phyloP scores from a whole-genome alignment of 257 asterid species.

The Phtheirospermum japonicum region DNA sequence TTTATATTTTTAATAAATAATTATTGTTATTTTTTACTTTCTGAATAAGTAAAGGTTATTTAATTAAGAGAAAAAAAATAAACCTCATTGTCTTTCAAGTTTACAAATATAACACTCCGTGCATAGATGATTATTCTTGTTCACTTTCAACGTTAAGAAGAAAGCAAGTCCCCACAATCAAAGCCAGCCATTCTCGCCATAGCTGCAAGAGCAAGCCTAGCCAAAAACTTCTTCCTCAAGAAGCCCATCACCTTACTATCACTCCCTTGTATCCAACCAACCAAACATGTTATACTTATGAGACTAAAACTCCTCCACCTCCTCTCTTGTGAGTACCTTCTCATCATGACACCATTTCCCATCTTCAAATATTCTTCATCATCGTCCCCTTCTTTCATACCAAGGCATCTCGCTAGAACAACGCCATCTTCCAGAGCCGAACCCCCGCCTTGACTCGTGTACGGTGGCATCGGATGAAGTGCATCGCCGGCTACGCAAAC shows the following conservation, averaged over 20 bases:
- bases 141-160: too few species aligned
- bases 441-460: constrained; percentile 66
- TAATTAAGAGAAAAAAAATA: too few species aligned
- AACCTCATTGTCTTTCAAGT: too few species aligned
- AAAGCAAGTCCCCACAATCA: constrained; percentile 36
- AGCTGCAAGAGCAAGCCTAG: constrained; percentile 25
- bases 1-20: too few species aligned
- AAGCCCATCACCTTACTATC: constrained; percentile 39
- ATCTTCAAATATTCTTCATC: constrained; percentile 11
- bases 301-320: constrained; percentile 62
- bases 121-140: too few species aligned
- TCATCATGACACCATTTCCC: constrained; percentile 32
- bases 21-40: too few species aligned
- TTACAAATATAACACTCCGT: too few species aligned
- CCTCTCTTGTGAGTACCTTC: constrained; percentile 40
- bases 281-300: constrained; percentile 39
- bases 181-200: constrained; percentile 34
- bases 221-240: constrained; percentile 41
- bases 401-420: constrained; percentile 51
- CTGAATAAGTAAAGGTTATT: too few species aligned
- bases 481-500: constrained; percentile 63
- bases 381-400: constrained; percentile 18
- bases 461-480: constrained; percentile 72
- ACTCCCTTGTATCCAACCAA: constrained; percentile 50
- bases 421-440: constrained; percentile 60